These are phyloP conservation scores for Saccharomyces eubayanus DNA, from an alignment of 805 yeast genomes.

Conservation along the genomic window DNA sequence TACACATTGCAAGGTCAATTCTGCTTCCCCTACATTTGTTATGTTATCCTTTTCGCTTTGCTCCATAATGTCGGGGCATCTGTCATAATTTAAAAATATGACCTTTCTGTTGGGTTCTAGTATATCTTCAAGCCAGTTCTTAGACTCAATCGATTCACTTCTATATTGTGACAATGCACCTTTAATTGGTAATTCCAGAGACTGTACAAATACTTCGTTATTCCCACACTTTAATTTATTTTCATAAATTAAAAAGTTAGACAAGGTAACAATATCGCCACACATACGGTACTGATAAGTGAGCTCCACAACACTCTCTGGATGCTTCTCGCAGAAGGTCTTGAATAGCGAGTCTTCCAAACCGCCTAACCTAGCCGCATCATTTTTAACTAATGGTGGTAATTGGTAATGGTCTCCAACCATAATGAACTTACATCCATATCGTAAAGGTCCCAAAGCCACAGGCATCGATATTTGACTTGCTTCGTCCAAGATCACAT, in stretches of 20 bases:
- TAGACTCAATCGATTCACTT: slow-evolving; percentile 6
- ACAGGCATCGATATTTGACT: slow-evolving; percentile 91
- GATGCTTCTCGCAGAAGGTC: slow-evolving; percentile 61
- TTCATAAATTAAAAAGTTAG: slow-evolving; percentile 71
- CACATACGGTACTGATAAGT: slow-evolving; percentile 90
- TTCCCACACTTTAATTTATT: slow-evolving; percentile 73
- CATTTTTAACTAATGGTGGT: slow-evolving; percentile 75
- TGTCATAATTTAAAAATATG: slow-evolving; percentile 72
- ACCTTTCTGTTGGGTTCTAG: slow-evolving; percentile 54
- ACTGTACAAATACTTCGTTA: slow-evolving; percentile 50
- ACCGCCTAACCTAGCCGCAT: slow-evolving; percentile 48
- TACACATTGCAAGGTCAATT: slow-evolving; percentile 34
- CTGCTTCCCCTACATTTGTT: slow-evolving; percentile 66
- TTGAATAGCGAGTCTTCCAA: slow-evolving; percentile 72
- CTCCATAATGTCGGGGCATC: slow-evolving; percentile 37
- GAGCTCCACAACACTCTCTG: slow-evolving; percentile 66
- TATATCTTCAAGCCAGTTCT: slow-evolving; percentile 49
- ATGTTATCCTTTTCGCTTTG: slow-evolving; percentile 64
- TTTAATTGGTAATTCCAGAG: slow-evolving; percentile 36
- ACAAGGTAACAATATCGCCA: slow-evolving; percentile 72
- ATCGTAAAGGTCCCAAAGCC: slow-evolving; percentile 78
- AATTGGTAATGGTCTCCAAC: slow-evolving; percentile 97
- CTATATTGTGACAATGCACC: slow-evolving; percentile 11
- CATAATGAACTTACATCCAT: slow-evolving; percentile 68
- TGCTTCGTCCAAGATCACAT: slow-evolving; percentile 93